Conservation (phyloP, 2,329 filamentous ascomycete genomes). For the Fonsecaea pedrosoi region DNA sequence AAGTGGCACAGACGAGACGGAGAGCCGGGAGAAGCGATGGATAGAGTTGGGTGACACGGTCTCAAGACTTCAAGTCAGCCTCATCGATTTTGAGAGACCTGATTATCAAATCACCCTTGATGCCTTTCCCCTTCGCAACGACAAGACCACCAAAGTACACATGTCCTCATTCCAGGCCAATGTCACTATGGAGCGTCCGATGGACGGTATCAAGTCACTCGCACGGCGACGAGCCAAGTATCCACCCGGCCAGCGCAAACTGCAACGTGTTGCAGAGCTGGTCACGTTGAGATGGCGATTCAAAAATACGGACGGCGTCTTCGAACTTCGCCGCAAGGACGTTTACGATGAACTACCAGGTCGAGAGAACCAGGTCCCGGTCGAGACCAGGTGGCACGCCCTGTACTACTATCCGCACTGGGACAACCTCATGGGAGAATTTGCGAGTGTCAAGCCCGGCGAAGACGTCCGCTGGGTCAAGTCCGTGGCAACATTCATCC, state of each 20-base stretch:
- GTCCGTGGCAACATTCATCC: constrained; percentile 48
- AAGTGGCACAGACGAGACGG: constrained; percentile 24
- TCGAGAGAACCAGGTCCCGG: constrained; percentile 12
- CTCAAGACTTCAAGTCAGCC: constrained; percentile 51
- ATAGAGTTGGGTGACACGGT: constrained; percentile 44
- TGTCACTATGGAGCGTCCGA: constrained; percentile 32
- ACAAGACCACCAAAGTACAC: constrained; percentile 25
- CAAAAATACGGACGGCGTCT: constrained; percentile 49
- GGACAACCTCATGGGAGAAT: constrained; percentile 50
- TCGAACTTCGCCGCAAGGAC: constrained; percentile 55
- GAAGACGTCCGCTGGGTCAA: constrained; percentile 46
- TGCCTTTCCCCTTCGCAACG: constrained; percentile 31
- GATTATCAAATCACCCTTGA: constrained; percentile 38
- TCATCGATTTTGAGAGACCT: constrained; percentile 46
- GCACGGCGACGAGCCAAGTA: constrained; percentile 33
- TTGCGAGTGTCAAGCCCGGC: constrained; percentile 46
- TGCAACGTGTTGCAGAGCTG: constrained; percentile 47
- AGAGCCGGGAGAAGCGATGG: constrained; percentile 35
- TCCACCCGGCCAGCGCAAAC: constrained; percentile 20
- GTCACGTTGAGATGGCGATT: constrained; percentile 49
- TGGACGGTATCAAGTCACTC: constrained; percentile 31
- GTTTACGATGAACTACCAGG: constrained; percentile 32
- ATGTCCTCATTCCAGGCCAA: constrained; percentile 35
- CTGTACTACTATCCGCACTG: constrained; percentile 46
- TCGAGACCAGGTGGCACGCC: constrained; percentile 43